phyloP scores from a whole-genome alignment of 2,329 filamentous ascomycete genomes.

The Didymella pinodella region DNA sequence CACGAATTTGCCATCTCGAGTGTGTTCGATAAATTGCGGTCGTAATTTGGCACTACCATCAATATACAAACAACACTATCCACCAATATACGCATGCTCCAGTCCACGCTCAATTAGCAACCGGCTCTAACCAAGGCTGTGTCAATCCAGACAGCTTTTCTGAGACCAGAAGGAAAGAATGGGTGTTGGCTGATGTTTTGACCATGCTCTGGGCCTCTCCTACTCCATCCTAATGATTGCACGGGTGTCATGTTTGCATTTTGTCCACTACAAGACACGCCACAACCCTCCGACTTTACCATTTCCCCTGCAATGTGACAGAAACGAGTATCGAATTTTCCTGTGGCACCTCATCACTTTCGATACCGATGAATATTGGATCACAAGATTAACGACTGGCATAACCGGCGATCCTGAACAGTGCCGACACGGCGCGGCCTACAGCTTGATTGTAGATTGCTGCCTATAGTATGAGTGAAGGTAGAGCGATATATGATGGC shows the following conservation, averaged over 20 bases:
- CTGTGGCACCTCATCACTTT: background rate
- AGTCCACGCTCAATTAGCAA: background rate
- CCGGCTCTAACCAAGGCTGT: background rate
- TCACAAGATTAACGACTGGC: background rate
- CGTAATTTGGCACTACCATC: background rate
- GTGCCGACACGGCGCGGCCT: background rate
- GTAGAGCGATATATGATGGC: background rate
- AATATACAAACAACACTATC: background rate
- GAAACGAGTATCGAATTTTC: background rate
- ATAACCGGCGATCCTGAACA: background rate
- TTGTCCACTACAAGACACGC: conserved; percentile 41
- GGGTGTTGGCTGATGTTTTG: background rate
- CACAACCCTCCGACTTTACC: conserved; percentile 24
- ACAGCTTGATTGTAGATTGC: background rate
- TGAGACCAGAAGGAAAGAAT: background rate
- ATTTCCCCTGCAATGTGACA: conserved; percentile 20
- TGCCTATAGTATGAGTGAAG: background rate
- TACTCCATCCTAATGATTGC: conserved; percentile 36
- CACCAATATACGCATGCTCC: background rate
- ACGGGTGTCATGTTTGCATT: conserved; percentile 34
- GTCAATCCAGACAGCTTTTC: background rate
- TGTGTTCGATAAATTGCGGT: background rate
- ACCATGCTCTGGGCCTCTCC: background rate
- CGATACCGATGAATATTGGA: background rate
- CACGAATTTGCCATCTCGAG: background rate